Conservation (phyloP, 192 early-diverging fungal genomes). For the Phycomyces nitens region DNA sequence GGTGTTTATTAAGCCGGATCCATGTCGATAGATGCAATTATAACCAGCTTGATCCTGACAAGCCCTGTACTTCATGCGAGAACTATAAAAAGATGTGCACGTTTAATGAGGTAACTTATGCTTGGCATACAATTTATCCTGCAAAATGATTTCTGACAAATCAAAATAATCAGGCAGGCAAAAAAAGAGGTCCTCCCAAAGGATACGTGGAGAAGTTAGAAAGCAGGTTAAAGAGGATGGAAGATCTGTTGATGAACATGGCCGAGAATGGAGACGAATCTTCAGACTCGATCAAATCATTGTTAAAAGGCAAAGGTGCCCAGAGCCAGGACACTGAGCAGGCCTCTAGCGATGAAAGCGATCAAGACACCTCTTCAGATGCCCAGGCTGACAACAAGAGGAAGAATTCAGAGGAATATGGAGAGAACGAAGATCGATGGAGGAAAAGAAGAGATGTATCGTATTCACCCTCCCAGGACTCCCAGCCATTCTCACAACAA, state of each 20-base stretch:
- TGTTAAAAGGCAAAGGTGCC: not conserved
- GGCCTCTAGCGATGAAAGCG: not conserved
- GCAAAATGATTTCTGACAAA: not conserved
- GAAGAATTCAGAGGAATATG: not conserved
- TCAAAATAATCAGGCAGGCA: constrained; percentile 13
- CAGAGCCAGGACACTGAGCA: no score
- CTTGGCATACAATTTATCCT: not conserved
- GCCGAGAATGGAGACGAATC: constrained; percentile 18
- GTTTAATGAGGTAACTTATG: constrained; percentile 24
- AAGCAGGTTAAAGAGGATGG: constrained; percentile 29
- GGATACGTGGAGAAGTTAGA: constrained; percentile 33
- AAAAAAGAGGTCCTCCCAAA: constrained; percentile 31
- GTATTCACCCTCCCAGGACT: not conserved
- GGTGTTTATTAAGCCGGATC: not conserved
- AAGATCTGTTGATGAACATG: constrained; percentile 24
- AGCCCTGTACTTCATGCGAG: constrained; percentile 21
- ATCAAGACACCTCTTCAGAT: not conserved
- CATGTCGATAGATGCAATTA: constrained; percentile 31
- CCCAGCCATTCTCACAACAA: no score
- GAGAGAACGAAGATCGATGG: not conserved
- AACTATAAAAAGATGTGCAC: constrained; percentile 24
- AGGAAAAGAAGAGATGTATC: not conserved
- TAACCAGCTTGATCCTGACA: constrained; percentile 4
- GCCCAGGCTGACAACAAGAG: not conserved
- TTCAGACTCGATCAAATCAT: not conserved